Evolutionary conservation across 169 alveolate genomes (phyloP).

Genomic region (Perkinsus olseni): DNA sequence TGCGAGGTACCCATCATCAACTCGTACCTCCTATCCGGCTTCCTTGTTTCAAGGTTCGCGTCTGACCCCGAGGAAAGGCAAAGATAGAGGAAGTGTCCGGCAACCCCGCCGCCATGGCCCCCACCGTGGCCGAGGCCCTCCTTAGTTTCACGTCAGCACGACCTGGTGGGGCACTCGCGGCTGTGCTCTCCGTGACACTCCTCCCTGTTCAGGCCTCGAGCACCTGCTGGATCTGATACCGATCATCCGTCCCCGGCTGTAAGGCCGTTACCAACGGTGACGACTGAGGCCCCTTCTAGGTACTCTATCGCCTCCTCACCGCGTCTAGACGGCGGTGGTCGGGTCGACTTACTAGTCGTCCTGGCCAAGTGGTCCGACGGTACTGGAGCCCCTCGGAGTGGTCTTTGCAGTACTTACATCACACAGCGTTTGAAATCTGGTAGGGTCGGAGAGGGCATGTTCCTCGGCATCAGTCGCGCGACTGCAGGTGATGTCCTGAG

Average conservation of each 20-base stretch:
- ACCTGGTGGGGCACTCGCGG: background rate
- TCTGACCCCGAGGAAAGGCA: slow-evolving; percentile 19
- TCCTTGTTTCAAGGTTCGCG: slow-evolving; percentile 9
- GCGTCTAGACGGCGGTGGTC: slow-evolving; percentile 16
- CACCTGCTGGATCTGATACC: slow-evolving; percentile 32
- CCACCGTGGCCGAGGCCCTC: background rate
- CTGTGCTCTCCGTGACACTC: background rate
- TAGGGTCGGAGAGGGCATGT: background rate
- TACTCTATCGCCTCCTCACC: slow-evolving; percentile 37
- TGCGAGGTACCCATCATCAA: background rate
- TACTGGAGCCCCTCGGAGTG: background rate
- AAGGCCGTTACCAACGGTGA: background rate
- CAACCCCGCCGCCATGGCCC: background rate
- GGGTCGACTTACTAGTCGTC: background rate
- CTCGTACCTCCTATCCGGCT: background rate
- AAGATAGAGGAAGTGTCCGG: background rate
- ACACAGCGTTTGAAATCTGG: background rate
- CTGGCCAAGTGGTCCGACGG: background rate
- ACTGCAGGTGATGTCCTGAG: background rate
- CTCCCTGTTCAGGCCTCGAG: background rate
- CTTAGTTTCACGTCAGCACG: slow-evolving; percentile 19
- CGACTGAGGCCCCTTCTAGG: background rate
- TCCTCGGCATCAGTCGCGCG: background rate
- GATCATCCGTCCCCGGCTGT: slow-evolving; percentile 21
- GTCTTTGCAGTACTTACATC: slow-evolving; percentile 26